Evolutionary conservation across 1,284 basidiomycete genomes (phyloP), one percentile per base, ranked within the genome.

Genomic region (Microbotryomycetes sp.): DNA sequence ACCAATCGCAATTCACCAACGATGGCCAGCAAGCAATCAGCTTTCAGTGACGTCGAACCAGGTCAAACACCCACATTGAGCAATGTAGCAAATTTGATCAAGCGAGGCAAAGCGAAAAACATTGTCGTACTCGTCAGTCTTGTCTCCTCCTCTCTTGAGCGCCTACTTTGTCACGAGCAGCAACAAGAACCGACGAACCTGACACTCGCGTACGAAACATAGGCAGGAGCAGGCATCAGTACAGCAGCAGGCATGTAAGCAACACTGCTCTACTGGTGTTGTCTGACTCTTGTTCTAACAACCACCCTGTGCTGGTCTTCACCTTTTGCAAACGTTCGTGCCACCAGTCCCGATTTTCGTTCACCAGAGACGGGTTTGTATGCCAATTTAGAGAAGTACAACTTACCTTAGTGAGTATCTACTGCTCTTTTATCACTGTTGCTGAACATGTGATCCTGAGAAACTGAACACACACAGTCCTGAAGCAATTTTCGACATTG

Each of bases 401-500:
- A 81, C 32, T 73, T 83, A 19, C 80, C 81, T 0, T 79, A 80
- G 58, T 61, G 30, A 32, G 57, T 51, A 26, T 1, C 19, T 42
- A 51, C 49, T 51, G 15, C 45, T 46, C 16, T 16, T 16, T n/a
- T n/a, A 16, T 26, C 29, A 6, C 15, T 30, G 1, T 52, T 52
- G 6, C 54, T 7, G 30, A 42, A 16, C 50, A 53, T 48, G 14
- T 25, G 14, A 50, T 19, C 49, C 14, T 16, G 14, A 50, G 26
- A 19, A 19, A 16, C 49, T n/a, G n/a, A n/a, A n/a, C n/a, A 22
- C 49, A 22, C 9, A 26, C 59, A 68, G 66, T 55, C 80, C 81
- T 0, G 81, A 83, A 71, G 81, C 81, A 0, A 80, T 83, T 22
- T 83, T 83, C 63, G 80, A 81, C 56, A 73, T 82, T 31, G 72